Percentiles rank a stretch among this genome's conserved stretches.
These are phyloP conservation scores for Lachnellula subtilissima DNA, from an alignment of 2,329 filamentous ascomycete genomes.

Conservation along the genomic window DNA sequence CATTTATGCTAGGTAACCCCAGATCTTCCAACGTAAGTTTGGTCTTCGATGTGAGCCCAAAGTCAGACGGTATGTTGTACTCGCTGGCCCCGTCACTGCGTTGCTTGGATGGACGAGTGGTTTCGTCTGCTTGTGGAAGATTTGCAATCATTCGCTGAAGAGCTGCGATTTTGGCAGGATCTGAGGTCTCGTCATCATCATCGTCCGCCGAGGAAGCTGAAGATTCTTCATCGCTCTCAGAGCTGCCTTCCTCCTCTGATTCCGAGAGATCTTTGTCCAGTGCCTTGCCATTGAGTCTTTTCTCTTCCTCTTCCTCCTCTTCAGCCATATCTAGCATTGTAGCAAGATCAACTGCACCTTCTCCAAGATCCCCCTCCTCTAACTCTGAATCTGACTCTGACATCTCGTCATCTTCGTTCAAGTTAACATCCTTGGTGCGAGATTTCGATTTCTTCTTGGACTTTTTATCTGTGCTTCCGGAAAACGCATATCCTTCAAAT, in stretches of 20 bases:
- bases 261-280: constrained; percentile 39
- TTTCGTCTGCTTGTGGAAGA: constrained; percentile 42
- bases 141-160: constrained; percentile 66
- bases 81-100: constrained; percentile 49
- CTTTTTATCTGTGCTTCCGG: constrained; percentile 51
- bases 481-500: constrained; percentile 64
- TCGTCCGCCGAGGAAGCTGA: constrained; percentile 44
- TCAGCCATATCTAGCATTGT: constrained; percentile 29
- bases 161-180: constrained; percentile 52
- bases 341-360: constrained; percentile 37
- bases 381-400: constrained; percentile 42
- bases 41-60: constrained; percentile 51
- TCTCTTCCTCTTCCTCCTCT: constrained; percentile 64
- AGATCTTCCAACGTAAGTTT: constrained; percentile 62
- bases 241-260: constrained; percentile 39
- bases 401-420: constrained; percentile 43
- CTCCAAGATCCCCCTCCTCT: constrained; percentile 64
- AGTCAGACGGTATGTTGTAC: constrained; percentile 56
- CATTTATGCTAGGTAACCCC: constrained; percentile 63
- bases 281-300: constrained; percentile 33
- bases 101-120: constrained; percentile 22
- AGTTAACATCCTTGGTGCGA: constrained; percentile 40
- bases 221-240: constrained; percentile 52
- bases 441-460: constrained; percentile 43
- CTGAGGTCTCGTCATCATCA: constrained; percentile 34